Conservation (phyloP, 805 yeast genomes). For the Lipomyces anomalus region DNA sequence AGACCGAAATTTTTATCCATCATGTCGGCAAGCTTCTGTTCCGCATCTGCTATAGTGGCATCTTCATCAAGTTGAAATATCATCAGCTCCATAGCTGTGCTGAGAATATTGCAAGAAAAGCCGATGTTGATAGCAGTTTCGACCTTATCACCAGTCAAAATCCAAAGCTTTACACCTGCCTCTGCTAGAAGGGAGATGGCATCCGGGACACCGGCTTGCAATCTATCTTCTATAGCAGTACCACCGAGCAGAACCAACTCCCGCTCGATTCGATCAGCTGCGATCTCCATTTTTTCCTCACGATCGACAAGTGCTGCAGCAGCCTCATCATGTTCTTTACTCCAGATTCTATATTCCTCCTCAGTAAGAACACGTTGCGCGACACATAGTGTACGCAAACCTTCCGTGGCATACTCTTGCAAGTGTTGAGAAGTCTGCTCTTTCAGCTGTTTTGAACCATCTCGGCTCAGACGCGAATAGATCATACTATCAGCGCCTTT, state of each 20-base stretch:
- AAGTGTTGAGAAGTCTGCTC: slow-evolving; percentile 56
- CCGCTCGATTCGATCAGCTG: slow-evolving; percentile 56
- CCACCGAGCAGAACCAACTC: slow-evolving; percentile 61
- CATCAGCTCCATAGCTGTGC: slow-evolving; percentile 61
- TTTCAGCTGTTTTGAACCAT: slow-evolving; percentile 42
- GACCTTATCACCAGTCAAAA: slow-evolving; percentile 73
- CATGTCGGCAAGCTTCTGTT: slow-evolving; percentile 40
- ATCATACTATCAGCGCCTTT: slow-evolving; percentile 79
- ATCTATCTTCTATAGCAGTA: slow-evolving; percentile 74
- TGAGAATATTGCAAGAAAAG: slow-evolving; percentile 66
- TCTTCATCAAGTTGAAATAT: slow-evolving; percentile 43
- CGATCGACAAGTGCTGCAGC: slow-evolving; percentile 50
- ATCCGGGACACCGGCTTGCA: slow-evolving; percentile 74
- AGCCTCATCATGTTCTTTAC: slow-evolving; percentile 51
- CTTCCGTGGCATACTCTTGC: slow-evolving; percentile 69
- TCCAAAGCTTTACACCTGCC: slow-evolving; percentile 81
- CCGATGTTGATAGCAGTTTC: slow-evolving; percentile 84
- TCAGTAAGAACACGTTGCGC: slow-evolving; percentile 50
- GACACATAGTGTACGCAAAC: slow-evolving; percentile 68
- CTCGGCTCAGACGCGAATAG: slow-evolving; percentile 41
- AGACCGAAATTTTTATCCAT: slow-evolving; percentile 46
- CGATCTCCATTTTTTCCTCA: slow-evolving; percentile 49
- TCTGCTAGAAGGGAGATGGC: slow-evolving; percentile 58
- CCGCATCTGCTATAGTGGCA: slow-evolving; percentile 30
- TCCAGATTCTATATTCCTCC: slow-evolving; percentile 50